Percentiles rank a stretch among this genome's conserved stretches.
phyloP scores from a whole-genome alignment of 768 basidiomycete genomes.

The Sarcodon aspratus region DNA sequence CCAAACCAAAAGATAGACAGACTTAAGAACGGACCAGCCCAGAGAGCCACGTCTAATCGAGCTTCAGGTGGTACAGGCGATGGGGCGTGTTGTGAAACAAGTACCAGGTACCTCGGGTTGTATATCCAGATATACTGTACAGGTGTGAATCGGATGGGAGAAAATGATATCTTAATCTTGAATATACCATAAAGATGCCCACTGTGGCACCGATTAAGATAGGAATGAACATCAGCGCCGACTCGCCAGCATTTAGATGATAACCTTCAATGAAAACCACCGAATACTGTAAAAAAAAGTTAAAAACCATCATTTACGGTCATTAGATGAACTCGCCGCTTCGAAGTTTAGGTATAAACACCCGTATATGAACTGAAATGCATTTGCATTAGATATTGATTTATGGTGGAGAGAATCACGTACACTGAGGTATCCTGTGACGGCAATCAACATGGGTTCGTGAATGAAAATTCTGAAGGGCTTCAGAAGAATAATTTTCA shows the following conservation, averaged over 20 bases:
- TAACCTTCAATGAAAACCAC: slow-evolving; percentile 48
- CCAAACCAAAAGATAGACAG: slow-evolving; percentile 61
- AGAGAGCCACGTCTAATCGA: slow-evolving; percentile 37
- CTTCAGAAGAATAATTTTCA: slow-evolving; percentile 36
- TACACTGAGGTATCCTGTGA: slow-evolving; percentile 52
- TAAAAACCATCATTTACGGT: too few relatives aligned
- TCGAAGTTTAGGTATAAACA: slow-evolving; percentile 51
- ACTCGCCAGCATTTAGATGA: slow-evolving; percentile 37
- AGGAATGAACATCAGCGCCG: slow-evolving; percentile 51
- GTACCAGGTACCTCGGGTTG: slow-evolving; percentile 38
- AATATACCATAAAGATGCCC: slow-evolving; percentile 21
- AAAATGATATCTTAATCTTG: neutral
- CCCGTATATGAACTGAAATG: slow-evolving; percentile 45
- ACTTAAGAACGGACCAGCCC: slow-evolving; percentile 40
- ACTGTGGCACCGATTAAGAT: slow-evolving; percentile 37
- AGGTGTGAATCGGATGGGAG: slow-evolving; percentile 2
- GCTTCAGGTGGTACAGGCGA: slow-evolving; percentile 52
- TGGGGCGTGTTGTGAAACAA: slow-evolving; percentile 33
- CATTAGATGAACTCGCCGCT: slow-evolving; percentile 15
- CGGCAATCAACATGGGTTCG: slow-evolving; percentile 54
- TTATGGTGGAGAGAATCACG: slow-evolving; percentile 9
- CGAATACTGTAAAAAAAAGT: slow-evolving; percentile 25
- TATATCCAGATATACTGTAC: slow-evolving; percentile 32
- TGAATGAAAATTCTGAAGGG: slow-evolving; percentile 52
- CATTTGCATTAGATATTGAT: slow-evolving; percentile 1